These are phyloP conservation scores for Plantago rigida DNA, from an alignment of 305 asterid species.

Conservation along the genomic window DNA sequence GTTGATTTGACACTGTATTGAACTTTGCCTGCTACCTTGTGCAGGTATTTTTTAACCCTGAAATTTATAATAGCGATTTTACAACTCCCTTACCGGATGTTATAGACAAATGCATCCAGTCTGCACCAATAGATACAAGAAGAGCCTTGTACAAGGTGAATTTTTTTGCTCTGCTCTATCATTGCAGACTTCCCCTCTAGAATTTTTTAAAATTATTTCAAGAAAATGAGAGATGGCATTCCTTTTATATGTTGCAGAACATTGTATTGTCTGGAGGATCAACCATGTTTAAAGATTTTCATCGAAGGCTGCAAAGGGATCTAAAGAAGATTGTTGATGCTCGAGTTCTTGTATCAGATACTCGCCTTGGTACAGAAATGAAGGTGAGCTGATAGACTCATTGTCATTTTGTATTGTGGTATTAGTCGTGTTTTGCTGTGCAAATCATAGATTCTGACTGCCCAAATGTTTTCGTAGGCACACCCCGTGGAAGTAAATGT, in stretches of 20 bases:
- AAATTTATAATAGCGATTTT: conserved; percentile 57
- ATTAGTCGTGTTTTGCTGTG: conserved; percentile 5
- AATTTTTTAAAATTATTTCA: not conserved
- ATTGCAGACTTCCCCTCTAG: conserved; percentile 11
- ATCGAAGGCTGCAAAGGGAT: conserved; percentile 77
- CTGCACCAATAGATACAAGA: conserved; percentile 98
- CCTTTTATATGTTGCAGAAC: conserved; percentile 40
- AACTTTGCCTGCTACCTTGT: conserved; percentile 19
- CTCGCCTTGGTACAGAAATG: conserved; percentile 51
- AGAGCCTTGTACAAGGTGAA: conserved; percentile 85
- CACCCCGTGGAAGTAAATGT: conserved; percentile 88
- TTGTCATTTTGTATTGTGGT: not conserved
- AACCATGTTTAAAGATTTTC: conserved; percentile 89
- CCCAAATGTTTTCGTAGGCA: conserved; percentile 38
- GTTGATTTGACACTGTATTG: conserved; percentile 6
- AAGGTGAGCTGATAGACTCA: conserved; percentile 41
- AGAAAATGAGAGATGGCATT: conserved; percentile 7
- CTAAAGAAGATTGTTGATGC: conserved; percentile 76
- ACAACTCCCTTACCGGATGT: conserved; percentile 70
- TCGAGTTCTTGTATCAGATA: conserved; percentile 61
- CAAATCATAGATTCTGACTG: conserved; percentile 10
- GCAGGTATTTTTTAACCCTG: conserved; percentile 92
- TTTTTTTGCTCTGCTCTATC: conserved; percentile 2
- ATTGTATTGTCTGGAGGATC: conserved; percentile 92
- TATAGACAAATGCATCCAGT: conserved; percentile 82